Evolutionary conservation across 495 filamentous ascomycete species (phyloP).

Genomic region (Trichoderma erinaceum): DNA sequence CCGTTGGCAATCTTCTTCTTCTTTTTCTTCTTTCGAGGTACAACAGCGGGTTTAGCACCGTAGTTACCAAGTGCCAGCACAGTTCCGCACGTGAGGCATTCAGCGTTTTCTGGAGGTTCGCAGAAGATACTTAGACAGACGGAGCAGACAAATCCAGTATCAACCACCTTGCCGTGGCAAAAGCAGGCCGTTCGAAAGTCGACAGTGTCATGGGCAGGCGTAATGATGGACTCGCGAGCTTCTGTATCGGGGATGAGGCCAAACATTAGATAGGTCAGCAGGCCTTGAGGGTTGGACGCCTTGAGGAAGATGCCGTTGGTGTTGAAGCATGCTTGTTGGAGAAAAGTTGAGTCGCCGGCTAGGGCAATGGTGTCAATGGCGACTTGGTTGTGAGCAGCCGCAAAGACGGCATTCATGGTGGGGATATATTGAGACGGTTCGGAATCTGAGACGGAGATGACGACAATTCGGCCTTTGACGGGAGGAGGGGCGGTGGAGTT

Average conservation of each 20-base stretch:
- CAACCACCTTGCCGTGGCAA: constrained; percentile 85
- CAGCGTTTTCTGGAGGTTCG: constrained; percentile 44
- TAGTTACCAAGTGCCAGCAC: constrained; percentile 70
- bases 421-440: constrained; percentile 89
- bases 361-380: constrained; percentile 88
- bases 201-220: constrained; percentile 77
- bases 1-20: constrained; percentile 48
- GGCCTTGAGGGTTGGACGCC: constrained; percentile 50
- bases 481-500: constrained; percentile 33
- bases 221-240: constrained; percentile 57
- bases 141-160: constrained; percentile 90
- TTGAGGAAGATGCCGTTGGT: constrained; percentile 84
- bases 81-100: constrained; percentile 89
- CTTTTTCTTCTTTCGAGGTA: constrained; percentile 68
- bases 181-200: constrained; percentile 98
- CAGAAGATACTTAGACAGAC: constrained; percentile 80
- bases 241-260: constrained; percentile 71
- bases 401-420: constrained; percentile 96
- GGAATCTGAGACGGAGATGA: constrained; percentile 74
- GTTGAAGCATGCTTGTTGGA: constrained; percentile 90
- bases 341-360: constrained; percentile 73
- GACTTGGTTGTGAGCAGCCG: constrained; percentile 75
- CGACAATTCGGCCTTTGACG: constrained; percentile 77
- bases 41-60: constrained; percentile 66
- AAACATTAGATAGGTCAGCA: constrained; percentile 93